Base-by-base conservation (phyloP, 345 rosid species). In the Laguncularia racemosa region DNA sequence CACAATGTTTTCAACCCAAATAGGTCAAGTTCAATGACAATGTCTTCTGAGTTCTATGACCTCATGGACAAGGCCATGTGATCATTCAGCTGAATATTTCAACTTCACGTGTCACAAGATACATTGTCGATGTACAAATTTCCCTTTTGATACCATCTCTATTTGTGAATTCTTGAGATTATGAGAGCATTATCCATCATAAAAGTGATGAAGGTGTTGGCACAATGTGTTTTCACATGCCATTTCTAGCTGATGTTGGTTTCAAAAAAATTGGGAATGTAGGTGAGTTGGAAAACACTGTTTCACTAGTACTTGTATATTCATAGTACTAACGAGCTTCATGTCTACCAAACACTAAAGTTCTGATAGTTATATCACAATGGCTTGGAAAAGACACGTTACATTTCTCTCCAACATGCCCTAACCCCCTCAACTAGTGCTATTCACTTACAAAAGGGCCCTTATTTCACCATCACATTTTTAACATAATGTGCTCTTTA, bases 51-150 rank as follows among this genome's bases (percentile, higher is more conserved):
- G 14, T 26, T 10, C 46, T 52, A n/a, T 12, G 9, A 33, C 23
- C 21, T 52, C 38, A 26, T 21, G 53, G 58, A 52, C 59, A 33
- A 15, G 14, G 47, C 49, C 63, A 58, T 58, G 63, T 58, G 63
- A 63, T 46, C 59, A n/a, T 47, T 55, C 14, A 38, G 26, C 40
- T 46, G 13, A 47, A 47, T 20, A 47, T 48, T 38, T 48, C 53
- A 46, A 45, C 43, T 8, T 15, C 45, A 47, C 16, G n/a, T 11
- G 16, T 16, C 18, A 47, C 50, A 13, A 14, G 16, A 47, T 4
- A 33, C 28, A 23, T 23, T 23, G 28, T 23, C 5, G 1, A 23
- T 23, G 28, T 23, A 23, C 28, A 23, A 2, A 23, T 23, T 23
- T 23, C 28, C 28, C 28, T 23, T 23, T 23, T 23, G 4, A 2